phyloP scores from a whole-genome alignment of 768 basidiomycete species.

The Pholiota molesta region DNA sequence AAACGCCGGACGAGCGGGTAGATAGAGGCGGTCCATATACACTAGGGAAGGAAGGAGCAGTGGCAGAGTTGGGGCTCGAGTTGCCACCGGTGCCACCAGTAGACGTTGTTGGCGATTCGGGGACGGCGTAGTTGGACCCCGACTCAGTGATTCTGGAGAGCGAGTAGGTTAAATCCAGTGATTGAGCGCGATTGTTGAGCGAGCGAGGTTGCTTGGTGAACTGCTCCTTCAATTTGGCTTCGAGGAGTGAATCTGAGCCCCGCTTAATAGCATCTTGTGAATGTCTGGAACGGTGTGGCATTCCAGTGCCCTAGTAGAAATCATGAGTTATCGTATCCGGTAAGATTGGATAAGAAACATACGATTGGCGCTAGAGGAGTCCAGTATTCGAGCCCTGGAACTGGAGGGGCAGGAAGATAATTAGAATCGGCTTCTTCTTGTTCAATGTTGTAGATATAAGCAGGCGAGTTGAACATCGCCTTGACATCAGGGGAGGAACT shows the following conservation, averaged over 20 bases:
- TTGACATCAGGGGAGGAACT: constrained; percentile 95
- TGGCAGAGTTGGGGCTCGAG: constrained; percentile 78
- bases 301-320: constrained; percentile 59
- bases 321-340: constrained; percentile 17
- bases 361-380: constrained; percentile 78
- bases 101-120: constrained; percentile 83
- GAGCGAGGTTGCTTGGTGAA: constrained; percentile 72
- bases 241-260: constrained; percentile 82
- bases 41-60: constrained; percentile 82
- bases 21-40: constrained; percentile 73
- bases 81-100: constrained; percentile 74
- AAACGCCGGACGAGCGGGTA: constrained; percentile 28
- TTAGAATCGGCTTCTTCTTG: constrained; percentile 65
- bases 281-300: constrained; percentile 67
- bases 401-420: constrained; percentile 47
- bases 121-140: constrained; percentile 54
- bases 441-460: constrained; percentile 81
- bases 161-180: constrained; percentile 84
- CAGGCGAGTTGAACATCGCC: constrained; percentile 87
- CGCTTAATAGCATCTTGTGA: constrained; percentile 79
- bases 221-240: constrained; percentile 83
- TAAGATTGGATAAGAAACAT: constrained; percentile 35
- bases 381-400: constrained; percentile 70
- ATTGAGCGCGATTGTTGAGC: constrained; percentile 85
- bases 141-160: constrained; percentile 81